Evolutionary conservation across 129 eudicot genomes (phyloP).

Genomic region (Centrapalus pauciflorus): DNA sequence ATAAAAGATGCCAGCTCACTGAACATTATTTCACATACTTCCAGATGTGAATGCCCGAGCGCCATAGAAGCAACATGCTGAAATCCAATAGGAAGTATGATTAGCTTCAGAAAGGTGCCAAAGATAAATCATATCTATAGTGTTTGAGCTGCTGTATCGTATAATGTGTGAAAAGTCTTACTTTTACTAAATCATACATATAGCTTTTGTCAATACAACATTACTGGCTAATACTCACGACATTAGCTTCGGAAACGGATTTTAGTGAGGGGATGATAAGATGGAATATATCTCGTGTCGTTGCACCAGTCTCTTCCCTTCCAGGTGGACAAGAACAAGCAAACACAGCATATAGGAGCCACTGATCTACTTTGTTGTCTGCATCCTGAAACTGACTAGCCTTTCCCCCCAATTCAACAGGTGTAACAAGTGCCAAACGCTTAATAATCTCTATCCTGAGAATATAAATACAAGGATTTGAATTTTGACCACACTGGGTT

Average conservation of each 20-base stretch:
- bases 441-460: constrained; percentile 74
- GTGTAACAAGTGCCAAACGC: constrained; percentile 84
- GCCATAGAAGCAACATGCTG: constrained; percentile 92
- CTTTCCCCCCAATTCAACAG: constrained; percentile 89
- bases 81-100: constrained; percentile 3
- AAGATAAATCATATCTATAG: not conserved
- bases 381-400: constrained; percentile 78
- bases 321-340: constrained; percentile 83
- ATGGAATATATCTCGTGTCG: constrained; percentile 69
- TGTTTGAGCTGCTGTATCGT: not conserved
- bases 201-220: not conserved
- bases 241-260: constrained; percentile 77
- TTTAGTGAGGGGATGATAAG: constrained; percentile 81
- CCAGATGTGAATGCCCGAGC: constrained; percentile 86
- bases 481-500: not conserved
- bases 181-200: not conserved
- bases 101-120: not conserved
- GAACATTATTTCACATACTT: constrained; percentile 87
- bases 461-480: not conserved
- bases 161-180: not conserved
- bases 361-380: constrained; percentile 84
- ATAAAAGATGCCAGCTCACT: constrained; percentile 76
- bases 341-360: constrained; percentile 96
- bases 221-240: constrained; percentile 51
- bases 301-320: constrained; percentile 57